Conservation (phyloP, 2,329 filamentous ascomycete species). For the Nigrospora osmanthi region DNA sequence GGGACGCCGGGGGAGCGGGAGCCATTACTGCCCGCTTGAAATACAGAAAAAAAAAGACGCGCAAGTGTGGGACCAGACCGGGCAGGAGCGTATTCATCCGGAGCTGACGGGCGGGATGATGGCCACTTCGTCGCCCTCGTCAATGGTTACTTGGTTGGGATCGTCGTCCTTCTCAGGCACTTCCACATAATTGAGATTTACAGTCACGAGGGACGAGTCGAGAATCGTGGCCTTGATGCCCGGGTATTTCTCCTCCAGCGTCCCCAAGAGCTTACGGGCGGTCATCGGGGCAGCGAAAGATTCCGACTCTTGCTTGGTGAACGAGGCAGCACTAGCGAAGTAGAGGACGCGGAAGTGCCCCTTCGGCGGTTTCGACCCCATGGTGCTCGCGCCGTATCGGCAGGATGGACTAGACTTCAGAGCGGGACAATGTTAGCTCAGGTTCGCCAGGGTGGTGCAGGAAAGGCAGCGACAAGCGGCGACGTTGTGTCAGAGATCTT, state of each 20-base stretch:
- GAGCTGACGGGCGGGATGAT: conserved; percentile 87
- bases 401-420: background rate
- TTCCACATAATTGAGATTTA: conserved; percentile 79
- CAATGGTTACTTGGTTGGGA: conserved; percentile 41
- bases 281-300: conserved; percentile 57
- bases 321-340: conserved; percentile 69
- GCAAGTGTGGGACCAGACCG: too few species aligned
- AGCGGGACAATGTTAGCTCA: conserved; percentile 1
- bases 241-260: conserved; percentile 60
- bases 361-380: conserved; percentile 36
- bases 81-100: conserved; percentile 39
- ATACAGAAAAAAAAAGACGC: too few species aligned
- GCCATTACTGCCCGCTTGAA: conserved; percentile 8
- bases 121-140: conserved; percentile 74
- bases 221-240: conserved; percentile 65
- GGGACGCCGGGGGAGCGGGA: conserved; percentile 5
- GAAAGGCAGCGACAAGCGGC: conserved; percentile 5
- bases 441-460: conserved; percentile 1
- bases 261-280: conserved; percentile 54
- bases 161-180: conserved; percentile 38
- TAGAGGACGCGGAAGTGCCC: conserved; percentile 76
- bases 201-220: conserved; percentile 64
- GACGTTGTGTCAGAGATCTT: conserved; percentile 58
- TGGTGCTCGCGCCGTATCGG: conserved; percentile 17
- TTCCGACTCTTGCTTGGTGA: conserved; percentile 62